A percentile compares a stretch with the other conserved stretches of the same genome.
Evolutionary conservation across 148 eudicot genomes (phyloP).

Genomic region (Drosera capensis): DNA sequence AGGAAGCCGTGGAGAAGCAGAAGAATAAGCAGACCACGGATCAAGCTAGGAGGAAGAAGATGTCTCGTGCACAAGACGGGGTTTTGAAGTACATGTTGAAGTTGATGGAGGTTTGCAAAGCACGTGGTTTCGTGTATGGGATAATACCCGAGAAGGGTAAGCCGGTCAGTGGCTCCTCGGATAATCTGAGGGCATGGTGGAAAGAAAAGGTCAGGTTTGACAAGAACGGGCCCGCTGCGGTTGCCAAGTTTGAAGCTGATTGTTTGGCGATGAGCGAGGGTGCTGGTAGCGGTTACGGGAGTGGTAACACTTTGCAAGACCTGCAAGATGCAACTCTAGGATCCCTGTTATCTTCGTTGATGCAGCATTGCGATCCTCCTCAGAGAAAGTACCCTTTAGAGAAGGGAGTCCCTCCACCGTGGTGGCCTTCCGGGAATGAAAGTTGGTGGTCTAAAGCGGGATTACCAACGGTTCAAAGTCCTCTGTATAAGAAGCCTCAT

Average conservation of each 20-base stretch:
- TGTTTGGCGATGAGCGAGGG: conserved; percentile 31
- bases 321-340: conserved; percentile 95
- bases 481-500: conserved; percentile 92
- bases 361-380: conserved; percentile 94
- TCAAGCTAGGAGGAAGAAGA: conserved; percentile 89
- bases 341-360: conserved; percentile 79
- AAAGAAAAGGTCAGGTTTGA: conserved; percentile 94
- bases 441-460: conserved; percentile 75
- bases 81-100: conserved; percentile 92
- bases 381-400: conserved; percentile 86
- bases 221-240: conserved; percentile 87
- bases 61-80: conserved; percentile 96
- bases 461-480: conserved; percentile 48
- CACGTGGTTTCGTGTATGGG: conserved; percentile 88
- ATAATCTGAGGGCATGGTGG: conserved; percentile 98
- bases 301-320: conserved; percentile 47
- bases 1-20: conserved; percentile 55
- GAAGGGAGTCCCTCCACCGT: conserved; percentile 70
- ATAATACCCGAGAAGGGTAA: conserved; percentile 98
- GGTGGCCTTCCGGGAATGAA: conserved; percentile 90
- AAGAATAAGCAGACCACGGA: conserved; percentile 54
- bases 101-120: conserved; percentile 97
- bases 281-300: conserved; percentile 30
- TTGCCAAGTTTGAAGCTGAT: conserved; percentile 60
- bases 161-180: conserved; percentile 86